Evolutionary conservation across 331 rosid genomes (phyloP), one percentile per base, ranked within the genome.

Genomic region (Rosa hybrid): DNA sequence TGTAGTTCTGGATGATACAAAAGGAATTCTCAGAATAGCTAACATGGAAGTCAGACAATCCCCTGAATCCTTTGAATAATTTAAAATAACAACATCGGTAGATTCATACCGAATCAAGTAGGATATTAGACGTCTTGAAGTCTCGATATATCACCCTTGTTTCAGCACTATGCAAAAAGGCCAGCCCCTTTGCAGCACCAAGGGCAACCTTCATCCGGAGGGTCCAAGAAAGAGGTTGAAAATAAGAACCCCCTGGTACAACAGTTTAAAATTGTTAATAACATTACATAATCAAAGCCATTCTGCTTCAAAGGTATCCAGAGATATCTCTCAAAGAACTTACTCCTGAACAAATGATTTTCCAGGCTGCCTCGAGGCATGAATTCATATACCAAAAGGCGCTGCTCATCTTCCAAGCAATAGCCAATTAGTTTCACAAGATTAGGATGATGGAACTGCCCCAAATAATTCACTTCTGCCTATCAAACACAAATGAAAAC

Each of bases 331-430:
- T 38, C 27, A 38, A 72, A 45, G 72, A 77, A 81, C 99, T 84
- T 84, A 95, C 99, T 88, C 84, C 98, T 87, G 86, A 96, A 93
- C 88, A 96, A 85, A 86, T 96, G 99, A 82, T 96, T 90, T 82
- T 96, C 99, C 92, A 96, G 89, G 90, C 97, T 91, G 76, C 99
- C 98, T 67, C 98, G 91, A 18, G 98, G 98, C 98, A 96, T 96
- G 82, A 91, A 93, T 68, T 96, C 99, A 30, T 90, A 92, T 65
- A 86, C 98, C 60, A 96, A 82, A 70, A 96, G 94, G 48, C 91
- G 93, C 65, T 96, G 98, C 76, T 91, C 94, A 71, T 93, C 98
- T 83, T 96, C 97, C 76, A 93, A 86, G 89, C 98, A 91, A 78
- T 86, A 96, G 56, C 98, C 98, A 78, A 92, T 82, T 84, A 96